Percentiles rank a stretch among this genome's conserved stretches.
Conservation (phyloP, 192 early-diverging fungal species). For the Coemansia sp. region DNA sequence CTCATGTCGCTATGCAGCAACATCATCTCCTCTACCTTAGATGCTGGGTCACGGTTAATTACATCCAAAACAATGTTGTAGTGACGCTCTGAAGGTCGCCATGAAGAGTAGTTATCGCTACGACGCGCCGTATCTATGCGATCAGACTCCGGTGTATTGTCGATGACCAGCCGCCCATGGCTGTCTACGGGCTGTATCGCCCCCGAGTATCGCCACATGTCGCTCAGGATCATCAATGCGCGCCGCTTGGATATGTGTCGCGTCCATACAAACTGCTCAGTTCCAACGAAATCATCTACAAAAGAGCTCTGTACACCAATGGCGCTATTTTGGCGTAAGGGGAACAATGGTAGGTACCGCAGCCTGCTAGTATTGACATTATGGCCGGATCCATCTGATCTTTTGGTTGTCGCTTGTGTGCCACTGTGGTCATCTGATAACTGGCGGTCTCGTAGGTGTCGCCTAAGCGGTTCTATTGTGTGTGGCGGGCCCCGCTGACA, state of each 20-base stretch:
- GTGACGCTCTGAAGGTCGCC: slow-evolving; percentile 29
- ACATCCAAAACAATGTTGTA: slow-evolving; percentile 47
- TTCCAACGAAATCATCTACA: slow-evolving; percentile 10
- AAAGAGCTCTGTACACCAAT: slow-evolving; percentile 11
- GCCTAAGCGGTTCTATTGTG: background rate
- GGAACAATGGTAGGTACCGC: slow-evolving; percentile 4
- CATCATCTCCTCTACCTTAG: slow-evolving; percentile 23
- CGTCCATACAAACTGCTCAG: slow-evolving; percentile 17
- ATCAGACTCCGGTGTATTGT: background rate
- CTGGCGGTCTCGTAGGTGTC: background rate
- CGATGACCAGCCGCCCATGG: background rate
- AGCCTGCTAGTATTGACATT: background rate
- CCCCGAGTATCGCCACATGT: slow-evolving; percentile 42
- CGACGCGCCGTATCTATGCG: background rate
- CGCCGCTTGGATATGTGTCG: slow-evolving; percentile 34
- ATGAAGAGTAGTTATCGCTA: slow-evolving; percentile 12
- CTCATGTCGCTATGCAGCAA: slow-evolving; percentile 34
- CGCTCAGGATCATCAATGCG: slow-evolving; percentile 44
- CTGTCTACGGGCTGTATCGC: slow-evolving; percentile 6
- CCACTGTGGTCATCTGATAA: no score
- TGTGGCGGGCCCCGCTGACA: slow-evolving; percentile 28
- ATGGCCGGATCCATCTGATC: background rate
- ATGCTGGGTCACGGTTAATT: slow-evolving; percentile 26
- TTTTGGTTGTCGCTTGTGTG: background rate
- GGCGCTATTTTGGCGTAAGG: background rate